These are phyloP conservation scores for Fraxinus baroniana DNA, from an alignment of 305 asterid species.

Conservation along the genomic window DNA sequence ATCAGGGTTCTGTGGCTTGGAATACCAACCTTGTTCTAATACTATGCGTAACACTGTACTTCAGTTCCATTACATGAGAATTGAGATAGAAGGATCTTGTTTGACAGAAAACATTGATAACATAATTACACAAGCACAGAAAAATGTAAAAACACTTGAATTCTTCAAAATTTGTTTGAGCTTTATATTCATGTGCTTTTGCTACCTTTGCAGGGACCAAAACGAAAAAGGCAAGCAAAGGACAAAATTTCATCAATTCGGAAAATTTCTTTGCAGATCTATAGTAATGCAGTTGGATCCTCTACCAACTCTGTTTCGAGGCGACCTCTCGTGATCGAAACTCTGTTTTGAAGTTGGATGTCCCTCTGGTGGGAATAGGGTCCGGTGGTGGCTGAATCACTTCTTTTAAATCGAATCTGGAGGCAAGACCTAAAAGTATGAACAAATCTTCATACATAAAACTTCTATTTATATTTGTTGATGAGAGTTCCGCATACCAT, in stretches of 20 bases:
- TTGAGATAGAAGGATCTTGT: background rate
- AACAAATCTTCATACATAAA: background rate
- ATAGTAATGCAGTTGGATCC: constrained; percentile 22
- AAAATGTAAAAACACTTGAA: background rate
- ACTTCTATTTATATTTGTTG: too few relatives aligned
- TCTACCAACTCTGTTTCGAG: background rate
- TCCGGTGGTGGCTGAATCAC: background rate
- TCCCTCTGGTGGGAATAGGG: background rate
- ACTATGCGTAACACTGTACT: background rate
- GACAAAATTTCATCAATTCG: constrained; percentile 36
- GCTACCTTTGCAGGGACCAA: constrained; percentile 52
- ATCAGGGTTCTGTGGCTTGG: background rate
- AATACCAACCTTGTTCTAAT: background rate
- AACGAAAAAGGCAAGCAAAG: constrained; percentile 44
- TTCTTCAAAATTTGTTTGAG: background rate
- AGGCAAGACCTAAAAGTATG: background rate
- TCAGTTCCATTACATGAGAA: background rate
- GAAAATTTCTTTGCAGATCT: constrained; percentile 67
- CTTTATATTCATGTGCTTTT: background rate
- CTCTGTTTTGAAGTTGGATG: background rate
- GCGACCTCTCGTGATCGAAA: background rate
- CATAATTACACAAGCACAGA: background rate
- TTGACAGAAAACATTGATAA: too few relatives aligned
- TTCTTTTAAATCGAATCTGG: background rate
- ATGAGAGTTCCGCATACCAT: background rate